phyloP scores from a whole-genome alignment of 176 grass and related monocot genomes.

The Urochloa ruziziensis region DNA sequence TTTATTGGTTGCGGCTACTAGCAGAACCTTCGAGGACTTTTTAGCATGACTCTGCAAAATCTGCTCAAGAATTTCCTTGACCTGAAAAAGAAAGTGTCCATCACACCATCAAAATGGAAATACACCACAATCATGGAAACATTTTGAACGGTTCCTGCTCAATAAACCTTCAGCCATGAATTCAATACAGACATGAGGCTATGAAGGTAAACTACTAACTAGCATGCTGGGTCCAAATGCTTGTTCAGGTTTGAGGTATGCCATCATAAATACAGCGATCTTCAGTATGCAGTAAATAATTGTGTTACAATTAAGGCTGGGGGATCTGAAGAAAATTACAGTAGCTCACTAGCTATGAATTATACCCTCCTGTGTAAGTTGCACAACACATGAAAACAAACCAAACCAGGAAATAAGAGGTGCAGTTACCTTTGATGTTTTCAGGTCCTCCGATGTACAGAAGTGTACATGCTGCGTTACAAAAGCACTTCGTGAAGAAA shows the following conservation, averaged over 20 bases:
- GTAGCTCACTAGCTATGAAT: neutral
- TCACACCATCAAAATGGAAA: neutral
- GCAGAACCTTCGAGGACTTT: slow-evolving; percentile 53
- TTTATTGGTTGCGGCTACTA: slow-evolving; percentile 42
- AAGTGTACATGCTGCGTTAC: slow-evolving; percentile 56
- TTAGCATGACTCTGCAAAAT: slow-evolving; percentile 27
- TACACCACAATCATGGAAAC: neutral
- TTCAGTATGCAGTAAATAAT: neutral
- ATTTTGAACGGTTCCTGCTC: neutral
- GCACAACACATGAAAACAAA: neutral
- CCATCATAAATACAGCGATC: neutral
- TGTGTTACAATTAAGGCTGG: neutral
- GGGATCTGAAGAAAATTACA: neutral
- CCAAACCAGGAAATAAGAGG: neutral
- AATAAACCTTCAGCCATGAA: slow-evolving; percentile 13
- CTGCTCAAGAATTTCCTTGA: slow-evolving; percentile 63
- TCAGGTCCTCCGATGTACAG: slow-evolving; percentile 37
- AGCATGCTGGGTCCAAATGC: neutral
- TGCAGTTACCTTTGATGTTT: slow-evolving; percentile 65
- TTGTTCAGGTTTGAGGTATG: neutral
- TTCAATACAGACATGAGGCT: neutral
- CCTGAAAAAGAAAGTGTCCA: slow-evolving; percentile 43
- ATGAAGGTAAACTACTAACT: neutral
- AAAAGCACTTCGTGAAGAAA: slow-evolving; percentile 60
- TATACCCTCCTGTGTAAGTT: neutral